Base-by-base conservation (phyloP, 148 eudicot genomes). In the Silene latifolia region DNA sequence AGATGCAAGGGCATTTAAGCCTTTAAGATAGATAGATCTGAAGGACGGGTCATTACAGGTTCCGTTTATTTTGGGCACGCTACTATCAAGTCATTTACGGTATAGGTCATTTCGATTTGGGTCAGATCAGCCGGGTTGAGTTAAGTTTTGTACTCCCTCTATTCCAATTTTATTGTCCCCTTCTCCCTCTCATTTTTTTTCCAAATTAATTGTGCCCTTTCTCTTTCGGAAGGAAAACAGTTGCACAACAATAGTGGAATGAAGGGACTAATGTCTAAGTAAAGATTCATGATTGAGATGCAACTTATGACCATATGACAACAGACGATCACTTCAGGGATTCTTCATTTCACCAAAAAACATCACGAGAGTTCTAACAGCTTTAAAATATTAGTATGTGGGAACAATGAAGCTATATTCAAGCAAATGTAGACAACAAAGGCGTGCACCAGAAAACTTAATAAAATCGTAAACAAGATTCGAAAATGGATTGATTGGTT, bases 401-500 rank as follows among this genome's bases (percentile, higher is more conserved):
- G 7, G 54, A 48, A 39, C 3, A 48, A 48, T 10, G 12, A 48
- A 48, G 54, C 13, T 48, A 13, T 48, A 48, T 13, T 48, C 54
- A 48, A 48, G 54, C 15, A 48, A 48, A 48, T 13, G 14, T 8
- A 48, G 54, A 8, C 54, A 48, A 48, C 29, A 27, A 35, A 11
- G 51, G 51, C 13, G 6, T 69, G 8, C 3, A 69, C 51, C n/a
- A 29, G 24, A 62, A 73, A 73, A 24, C 59, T 29, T 23, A 74
- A 63, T 17, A 74, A 62, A 62, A 24, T 18, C 21, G 39, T 14
- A 35, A 44, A 39, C 48, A 72, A 32, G 75, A 62, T 62, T 24
- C 29, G 12, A 73, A 72, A 44, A 18, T 62, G 19, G 32, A 61
- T 21, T 23, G 56, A 44, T 20, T 20, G 47, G 29, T 46, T 47